Conservation (phyloP, 768 basidiomycete species). For the Naganishia antarctica region DNA sequence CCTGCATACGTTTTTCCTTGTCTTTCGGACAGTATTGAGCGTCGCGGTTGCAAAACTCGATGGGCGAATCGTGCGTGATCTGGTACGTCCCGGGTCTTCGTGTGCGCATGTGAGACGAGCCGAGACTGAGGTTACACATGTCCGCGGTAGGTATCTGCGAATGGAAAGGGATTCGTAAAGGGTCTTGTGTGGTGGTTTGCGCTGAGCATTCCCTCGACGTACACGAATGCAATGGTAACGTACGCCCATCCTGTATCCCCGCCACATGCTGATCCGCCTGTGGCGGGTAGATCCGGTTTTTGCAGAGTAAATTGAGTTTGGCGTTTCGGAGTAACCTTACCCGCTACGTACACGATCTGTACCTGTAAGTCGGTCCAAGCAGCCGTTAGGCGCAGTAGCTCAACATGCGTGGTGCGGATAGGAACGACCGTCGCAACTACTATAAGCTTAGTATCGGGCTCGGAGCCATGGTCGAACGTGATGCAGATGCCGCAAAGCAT, state of each 20-base stretch:
- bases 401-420: constrained; percentile 33
- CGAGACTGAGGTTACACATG: neutral
- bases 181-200: constrained; percentile 84
- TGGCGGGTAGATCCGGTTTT: constrained; percentile 67
- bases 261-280: neutral
- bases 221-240: constrained; percentile 89
- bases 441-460: constrained; percentile 50
- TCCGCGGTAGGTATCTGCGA: constrained; percentile 61
- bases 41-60: constrained; percentile 83
- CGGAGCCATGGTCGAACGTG: constrained; percentile 28
- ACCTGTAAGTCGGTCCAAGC: constrained; percentile 69
- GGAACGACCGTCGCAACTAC: constrained; percentile 50
- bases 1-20: constrained; percentile 76
- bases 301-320: constrained; percentile 79
- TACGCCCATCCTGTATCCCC: constrained; percentile 29
- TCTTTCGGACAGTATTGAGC: constrained; percentile 78
- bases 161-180: constrained; percentile 72
- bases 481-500: neutral
- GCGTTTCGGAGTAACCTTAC: constrained; percentile 79
- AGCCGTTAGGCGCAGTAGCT: constrained; percentile 52
- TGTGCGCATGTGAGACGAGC: neutral
- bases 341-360: constrained; percentile 84
- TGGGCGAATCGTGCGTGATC: constrained; percentile 78
- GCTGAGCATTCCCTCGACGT: constrained; percentile 84
- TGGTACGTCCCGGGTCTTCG: constrained; percentile 57